Percentiles rank a stretch among this genome's conserved stretches.
phyloP scores from a whole-genome alignment of 2,329 filamentous ascomycete genomes.

The Arthrobotrys conoides region DNA sequence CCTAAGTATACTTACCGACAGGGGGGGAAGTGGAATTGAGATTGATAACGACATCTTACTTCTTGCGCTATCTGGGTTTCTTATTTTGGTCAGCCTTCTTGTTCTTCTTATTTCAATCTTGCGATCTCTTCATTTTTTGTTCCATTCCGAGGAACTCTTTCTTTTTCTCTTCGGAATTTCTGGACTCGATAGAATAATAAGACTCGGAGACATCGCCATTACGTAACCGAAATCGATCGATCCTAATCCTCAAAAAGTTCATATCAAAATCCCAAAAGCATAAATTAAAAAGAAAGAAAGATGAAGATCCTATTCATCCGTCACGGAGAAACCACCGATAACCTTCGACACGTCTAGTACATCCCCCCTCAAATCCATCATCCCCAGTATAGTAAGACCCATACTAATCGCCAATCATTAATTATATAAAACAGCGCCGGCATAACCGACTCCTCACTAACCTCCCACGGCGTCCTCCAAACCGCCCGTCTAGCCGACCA shows the following conservation, averaged over 20 bases:
- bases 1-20: too few species aligned
- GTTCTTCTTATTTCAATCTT: constrained; percentile 16
- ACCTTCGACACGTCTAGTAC: constrained; percentile 83
- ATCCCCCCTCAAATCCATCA: too few species aligned
- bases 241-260: too few species aligned
- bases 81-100: not conserved
- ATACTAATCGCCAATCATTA: too few species aligned
- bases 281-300: not conserved
- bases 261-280: not conserved
- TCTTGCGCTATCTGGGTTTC: not conserved
- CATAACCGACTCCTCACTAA: constrained; percentile 82
- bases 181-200: too few species aligned
- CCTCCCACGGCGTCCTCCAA: constrained; percentile 85
- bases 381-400: too few species aligned
- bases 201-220: constrained; percentile 1
- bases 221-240: constrained; percentile 6
- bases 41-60: constrained; percentile 7
- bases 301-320: constrained; percentile 79
- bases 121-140: not conserved
- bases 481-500: constrained; percentile 81
- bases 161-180: too few species aligned
- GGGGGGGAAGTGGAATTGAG: not conserved
- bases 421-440: constrained; percentile 76
- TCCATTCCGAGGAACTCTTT: not conserved
- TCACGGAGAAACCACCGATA: constrained; percentile 92